Evolutionary conservation across 345 rosid genomes (phyloP), one percentile per base, ranked within the genome.

Genomic region (Eucalyptus polyanthemos): DNA sequence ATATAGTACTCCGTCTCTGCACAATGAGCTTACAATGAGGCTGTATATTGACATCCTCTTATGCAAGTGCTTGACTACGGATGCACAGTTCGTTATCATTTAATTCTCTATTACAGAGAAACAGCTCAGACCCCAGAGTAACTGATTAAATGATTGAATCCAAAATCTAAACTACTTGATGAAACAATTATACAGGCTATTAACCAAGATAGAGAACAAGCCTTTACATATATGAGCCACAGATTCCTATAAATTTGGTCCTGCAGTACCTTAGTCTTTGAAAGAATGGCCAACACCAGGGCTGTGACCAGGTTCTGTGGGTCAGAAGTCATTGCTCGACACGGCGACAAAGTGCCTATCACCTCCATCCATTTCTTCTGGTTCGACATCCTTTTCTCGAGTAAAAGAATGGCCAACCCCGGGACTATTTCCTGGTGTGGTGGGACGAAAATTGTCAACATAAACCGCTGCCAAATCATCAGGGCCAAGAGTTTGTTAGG

Each of bases 221-320:
- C 80, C 80, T 69, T 69, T 34, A 34, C 44, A 69, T 17, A 40
- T 3, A 69, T 34, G 80, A 69, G 10, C 44, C 44, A 21, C 44
- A 69, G 4, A 34, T 69, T 17, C 24, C 25, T 34, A 83, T 83
- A 25, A 83, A 49, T 83, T 45, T 44, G 87, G 50, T 83, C 53
- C 34, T 44, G 87, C 53, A 25, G 17, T 83, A 69, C 2, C 44
- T 10, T 51, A 50, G 62, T 86, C 27, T 47, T 51, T 8, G 60
- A 86, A 45, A 5, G 86, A 27, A 42, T 93, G 94, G 34, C 94
- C 94, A 81, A 92, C 90, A 27, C 94, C 92, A 5, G 94, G 95
- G 54, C 93, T 92, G 50, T 93, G 91, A 44, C 94, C 93, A 6
- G 95, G 95, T 22, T 87, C 31, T 27, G 94, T 91, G 29, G 95